Percentiles rank a stretch among this genome's conserved stretches.
Evolutionary conservation across 495 filamentous ascomycete genomes (phyloP).

Genomic region (Penicillium turbatum): DNA sequence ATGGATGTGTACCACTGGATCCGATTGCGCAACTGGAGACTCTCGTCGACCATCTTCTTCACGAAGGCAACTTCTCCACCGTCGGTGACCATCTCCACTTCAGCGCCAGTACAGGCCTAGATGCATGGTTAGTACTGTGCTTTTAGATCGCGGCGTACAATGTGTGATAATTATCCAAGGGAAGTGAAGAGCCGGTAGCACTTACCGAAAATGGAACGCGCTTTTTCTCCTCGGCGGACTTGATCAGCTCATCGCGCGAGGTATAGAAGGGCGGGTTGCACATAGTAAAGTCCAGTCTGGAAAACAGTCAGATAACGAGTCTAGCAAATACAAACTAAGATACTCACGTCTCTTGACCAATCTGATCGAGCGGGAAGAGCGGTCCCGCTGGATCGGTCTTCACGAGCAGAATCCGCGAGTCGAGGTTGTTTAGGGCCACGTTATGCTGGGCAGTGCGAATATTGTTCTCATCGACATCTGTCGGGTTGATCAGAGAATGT

Average conservation of each 20-base stretch:
- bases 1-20: conserved; percentile 90
- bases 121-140: not conserved
- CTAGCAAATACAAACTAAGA: not conserved
- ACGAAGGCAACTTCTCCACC: conserved; percentile 86
- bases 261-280: conserved; percentile 93
- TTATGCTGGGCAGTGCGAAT: conserved; percentile 62
- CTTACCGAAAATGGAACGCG: conserved; percentile 62
- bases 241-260: conserved; percentile 62
- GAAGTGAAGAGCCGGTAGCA: not conserved
- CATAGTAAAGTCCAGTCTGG: conserved; percentile 80
- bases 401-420: conserved; percentile 60
- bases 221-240: conserved; percentile 60
- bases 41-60: conserved; percentile 69
- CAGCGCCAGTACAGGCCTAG: conserved; percentile 71
- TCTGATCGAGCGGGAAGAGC: conserved; percentile 53
- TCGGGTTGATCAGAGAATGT: conserved; percentile 7
- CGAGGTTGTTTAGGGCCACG: conserved; percentile 57
- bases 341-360: conserved; percentile 49
- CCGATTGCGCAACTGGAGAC: conserved; percentile 50
- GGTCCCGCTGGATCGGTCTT: conserved; percentile 45
- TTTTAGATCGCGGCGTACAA: not conserved
- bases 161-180: not conserved
- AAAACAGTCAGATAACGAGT: not conserved
- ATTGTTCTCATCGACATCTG: conserved; percentile 75
- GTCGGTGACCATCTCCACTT: conserved; percentile 78